Evolutionary conservation across 169 alveolate genomes (phyloP), one percentile per base, ranked within the genome.

Genomic region (Amoebophrya sp.): DNA sequence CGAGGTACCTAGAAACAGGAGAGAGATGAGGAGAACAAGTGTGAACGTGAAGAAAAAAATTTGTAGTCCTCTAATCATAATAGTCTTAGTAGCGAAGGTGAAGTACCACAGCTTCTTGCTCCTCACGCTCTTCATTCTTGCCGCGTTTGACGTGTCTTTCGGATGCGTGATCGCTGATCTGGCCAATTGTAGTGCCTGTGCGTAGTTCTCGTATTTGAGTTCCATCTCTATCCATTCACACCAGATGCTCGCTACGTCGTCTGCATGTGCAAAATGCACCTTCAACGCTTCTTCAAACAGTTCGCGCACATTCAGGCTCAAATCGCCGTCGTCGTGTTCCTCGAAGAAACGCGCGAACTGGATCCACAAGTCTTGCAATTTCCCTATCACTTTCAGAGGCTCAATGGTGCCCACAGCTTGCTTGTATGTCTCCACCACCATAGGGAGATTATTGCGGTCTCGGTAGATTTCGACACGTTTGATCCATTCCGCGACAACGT

Each of bases 401-500:
- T 95, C 96, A 38, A 95, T 95, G 0, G 97, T 47, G 36, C 90
- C 94, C 24, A 95, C 97, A 0, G 96, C 97, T 91, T 95, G 95
- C 39, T 93, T 94, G 94, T 90, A 65, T 29, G 83, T 65, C 83
- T 65, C 39, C 83, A 65, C 83, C 39, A 65, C 83, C 83, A 65
- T 65, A 1, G 18, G 38, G 83, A 65, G 83, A 36, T 65, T 26
- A 36, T 65, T 18, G 36, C 83, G 12, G 18, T 92, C 94, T 40
- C 41, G 40, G 47, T 54, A 77, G 92, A 92, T 91, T 29, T 94
- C 93, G 39, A 91, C 95, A 41, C 96, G 93, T 91, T 96, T 95
- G 33, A 96, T 92, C 99, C 99, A 97, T 91, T 96, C 97, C 92
- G 96, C 94, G 41, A 97, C 97, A 95, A 96, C 96, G 95, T 97